Conservation (phyloP, 2,329 filamentous ascomycete genomes). For the Arachnopeziza araneosa region DNA sequence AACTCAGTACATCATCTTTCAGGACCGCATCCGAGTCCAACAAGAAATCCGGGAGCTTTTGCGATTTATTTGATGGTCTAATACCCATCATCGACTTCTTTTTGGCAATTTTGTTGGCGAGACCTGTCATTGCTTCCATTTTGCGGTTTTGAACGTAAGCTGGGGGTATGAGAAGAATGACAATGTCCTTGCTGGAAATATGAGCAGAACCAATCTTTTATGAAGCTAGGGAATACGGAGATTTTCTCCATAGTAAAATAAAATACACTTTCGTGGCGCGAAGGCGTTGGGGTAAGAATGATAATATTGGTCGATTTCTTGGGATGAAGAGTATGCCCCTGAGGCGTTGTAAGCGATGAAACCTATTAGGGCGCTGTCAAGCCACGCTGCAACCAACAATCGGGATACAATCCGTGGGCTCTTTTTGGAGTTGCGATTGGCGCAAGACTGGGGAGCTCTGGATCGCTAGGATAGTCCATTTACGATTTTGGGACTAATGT, state of each 20-base stretch:
- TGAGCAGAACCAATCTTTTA: too few relatives aligned
- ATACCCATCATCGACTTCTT: neutral
- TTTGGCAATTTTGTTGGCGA: neutral
- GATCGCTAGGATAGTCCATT: too few relatives aligned
- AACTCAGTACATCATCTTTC: slow-evolving; percentile 45
- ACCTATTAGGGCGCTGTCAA: neutral
- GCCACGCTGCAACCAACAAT: neutral
- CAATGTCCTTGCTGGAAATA: too few relatives aligned
- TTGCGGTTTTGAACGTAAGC: too few relatives aligned
- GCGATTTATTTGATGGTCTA: slow-evolving; percentile 6
- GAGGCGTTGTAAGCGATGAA: neutral
- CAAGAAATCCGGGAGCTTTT: slow-evolving; percentile 48
- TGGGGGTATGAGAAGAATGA: too few relatives aligned
- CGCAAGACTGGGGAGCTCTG: neutral
- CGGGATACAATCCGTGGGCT: neutral
- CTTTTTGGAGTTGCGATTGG: neutral
- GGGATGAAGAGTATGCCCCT: neutral
- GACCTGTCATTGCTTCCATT: too few relatives aligned
- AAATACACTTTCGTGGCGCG: neutral
- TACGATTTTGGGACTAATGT: too few relatives aligned
- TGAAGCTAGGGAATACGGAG: too few relatives aligned
- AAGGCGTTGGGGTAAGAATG: neutral
- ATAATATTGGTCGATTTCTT: neutral
- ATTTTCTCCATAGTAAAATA: neutral
- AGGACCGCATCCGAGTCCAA: slow-evolving; percentile 53